Base-by-base conservation (phyloP, 306 rosid species). In the Phaseolus lunatus region DNA sequence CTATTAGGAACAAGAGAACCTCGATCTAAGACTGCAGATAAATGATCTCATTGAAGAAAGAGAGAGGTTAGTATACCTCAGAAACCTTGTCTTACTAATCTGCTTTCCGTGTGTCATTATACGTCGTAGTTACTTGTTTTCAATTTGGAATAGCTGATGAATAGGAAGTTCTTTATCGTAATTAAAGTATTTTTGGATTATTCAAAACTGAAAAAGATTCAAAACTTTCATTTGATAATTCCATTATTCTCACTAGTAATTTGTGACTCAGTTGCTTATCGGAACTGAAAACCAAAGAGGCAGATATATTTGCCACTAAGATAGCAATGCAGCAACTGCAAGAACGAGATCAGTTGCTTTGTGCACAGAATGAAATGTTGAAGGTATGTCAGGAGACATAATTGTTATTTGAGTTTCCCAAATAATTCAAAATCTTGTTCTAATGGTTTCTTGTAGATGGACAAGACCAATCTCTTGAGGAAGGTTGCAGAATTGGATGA, bases 311-410 rank as follows among this genome's bases (percentile, higher is more conserved):
- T 62, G 86, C 84, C 16, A 78, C 81, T 66, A 91, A 87, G 73
- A 90, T 92, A 72, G 84, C 84, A 33, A 31, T 85, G 31, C 90
- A 89, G 78, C 87, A 85, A 86, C 91, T 95, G 67, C 87, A 84
- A 77, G 96, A 90, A 75, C 90, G 89, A 81, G 96, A 90, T 85
- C 97, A 88, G 57, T 75, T 95, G 81, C 96, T 92, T 84, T 90
- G 86, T n/a, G 91, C 90, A 62, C 91, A 95, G 84, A 95, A 91
- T 76, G 97, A 89, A 76, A 90, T 89, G 90, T 66, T 95, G 86
- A 92, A 92, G 93, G 98, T 90, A 76, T 63, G 62, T 31, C 47
- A 24, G 31, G 41, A 58, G 61, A 72, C 48, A 54, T n/a, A 49
- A 31, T 14, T 49, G 54, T 79, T 18, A 71, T 13, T 69, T 3